A percentile compares a stretch with the other conserved stretches of the same genome.
Evolutionary conservation across 139 green algal species (phyloP).

Genomic region (Raphidocelis subcapitata): DNA sequence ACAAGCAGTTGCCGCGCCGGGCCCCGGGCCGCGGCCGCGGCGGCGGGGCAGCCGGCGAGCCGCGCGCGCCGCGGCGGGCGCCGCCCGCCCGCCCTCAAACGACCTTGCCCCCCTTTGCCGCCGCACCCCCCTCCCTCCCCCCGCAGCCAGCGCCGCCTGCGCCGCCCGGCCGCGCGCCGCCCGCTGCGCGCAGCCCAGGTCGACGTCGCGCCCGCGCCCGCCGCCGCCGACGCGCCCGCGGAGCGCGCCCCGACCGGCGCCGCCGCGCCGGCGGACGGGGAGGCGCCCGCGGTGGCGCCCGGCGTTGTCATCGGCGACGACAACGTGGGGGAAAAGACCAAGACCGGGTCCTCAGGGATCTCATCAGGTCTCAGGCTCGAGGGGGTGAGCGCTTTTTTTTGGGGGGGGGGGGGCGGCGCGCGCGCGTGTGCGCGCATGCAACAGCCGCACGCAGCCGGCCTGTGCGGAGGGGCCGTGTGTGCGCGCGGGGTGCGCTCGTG

Average conservation of each 20-base stretch:
- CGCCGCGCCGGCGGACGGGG: conserved; percentile 9
- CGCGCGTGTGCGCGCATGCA: neutral
- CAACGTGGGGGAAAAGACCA: neutral
- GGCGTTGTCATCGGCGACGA: conserved; percentile 19
- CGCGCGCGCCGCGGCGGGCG: too few relatives aligned
- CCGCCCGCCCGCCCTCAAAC: neutral
- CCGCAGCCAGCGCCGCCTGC: too few relatives aligned
- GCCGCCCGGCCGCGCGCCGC: too few relatives aligned
- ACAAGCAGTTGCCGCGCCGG: neutral
- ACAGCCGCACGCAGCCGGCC: too few relatives aligned
- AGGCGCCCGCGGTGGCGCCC: conserved; percentile 14
- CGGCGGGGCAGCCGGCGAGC: neutral
- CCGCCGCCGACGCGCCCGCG: too few relatives aligned
- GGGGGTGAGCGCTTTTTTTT: conserved; percentile 47
- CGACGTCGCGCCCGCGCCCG: too few relatives aligned
- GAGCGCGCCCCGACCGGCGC: neutral
- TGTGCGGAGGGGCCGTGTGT: too few relatives aligned
- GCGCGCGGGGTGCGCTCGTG: too few relatives aligned
- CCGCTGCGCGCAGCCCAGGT: too few relatives aligned
- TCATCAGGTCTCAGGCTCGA: conserved; percentile 72
- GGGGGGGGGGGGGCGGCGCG: too few relatives aligned
- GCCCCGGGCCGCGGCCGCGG: neutral
- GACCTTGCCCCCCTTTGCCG: neutral
- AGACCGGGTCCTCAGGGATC: conserved; percentile 42
- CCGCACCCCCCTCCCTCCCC: neutral